A percentile compares a stretch with the other conserved stretches of the same genome.
Conservation (phyloP, 129 eudicot species). For the Glebionis coronaria region DNA sequence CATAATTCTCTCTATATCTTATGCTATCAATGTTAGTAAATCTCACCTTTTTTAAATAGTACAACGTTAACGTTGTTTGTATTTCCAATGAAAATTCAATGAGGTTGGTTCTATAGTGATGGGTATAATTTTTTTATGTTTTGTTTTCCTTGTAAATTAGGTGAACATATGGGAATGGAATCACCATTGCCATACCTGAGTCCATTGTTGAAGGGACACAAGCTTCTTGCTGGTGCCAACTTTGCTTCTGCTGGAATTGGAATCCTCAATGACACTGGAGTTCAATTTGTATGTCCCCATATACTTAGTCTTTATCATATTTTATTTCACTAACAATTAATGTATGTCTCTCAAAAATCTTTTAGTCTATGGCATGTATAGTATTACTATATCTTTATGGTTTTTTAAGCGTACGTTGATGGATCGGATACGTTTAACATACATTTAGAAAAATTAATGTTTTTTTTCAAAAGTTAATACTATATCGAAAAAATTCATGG, state of each 20-base stretch:
- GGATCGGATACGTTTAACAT: too few species aligned
- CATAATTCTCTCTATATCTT: not conserved
- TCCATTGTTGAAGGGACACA: slow-evolving; percentile 38
- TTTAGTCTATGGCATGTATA: not conserved
- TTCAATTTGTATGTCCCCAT: slow-evolving; percentile 44
- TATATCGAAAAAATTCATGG: too few species aligned
- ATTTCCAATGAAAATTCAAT: not conserved
- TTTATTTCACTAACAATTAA: too few species aligned
- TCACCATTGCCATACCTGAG: slow-evolving; percentile 43
- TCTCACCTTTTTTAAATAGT: not conserved
- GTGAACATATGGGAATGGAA: slow-evolving; percentile 36
- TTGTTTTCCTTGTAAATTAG: slow-evolving; percentile 10
- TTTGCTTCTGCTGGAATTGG: slow-evolving; percentile 56
- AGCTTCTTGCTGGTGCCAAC: slow-evolving; percentile 47
- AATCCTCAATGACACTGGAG: slow-evolving; percentile 44
- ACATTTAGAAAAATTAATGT: too few species aligned
- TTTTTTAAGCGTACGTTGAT: too few species aligned
- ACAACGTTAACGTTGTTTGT: not conserved
- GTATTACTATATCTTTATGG: too few species aligned
- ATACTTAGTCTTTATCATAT: not conserved
- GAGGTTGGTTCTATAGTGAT: too few species aligned
- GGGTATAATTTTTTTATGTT: not conserved
- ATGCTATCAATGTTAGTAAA: not conserved
- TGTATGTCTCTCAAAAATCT: not conserved
- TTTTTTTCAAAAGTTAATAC: too few species aligned